Evolutionary conservation across 1,284 basidiomycete species (phyloP).

Genomic region (Thelephora terrestris): DNA sequence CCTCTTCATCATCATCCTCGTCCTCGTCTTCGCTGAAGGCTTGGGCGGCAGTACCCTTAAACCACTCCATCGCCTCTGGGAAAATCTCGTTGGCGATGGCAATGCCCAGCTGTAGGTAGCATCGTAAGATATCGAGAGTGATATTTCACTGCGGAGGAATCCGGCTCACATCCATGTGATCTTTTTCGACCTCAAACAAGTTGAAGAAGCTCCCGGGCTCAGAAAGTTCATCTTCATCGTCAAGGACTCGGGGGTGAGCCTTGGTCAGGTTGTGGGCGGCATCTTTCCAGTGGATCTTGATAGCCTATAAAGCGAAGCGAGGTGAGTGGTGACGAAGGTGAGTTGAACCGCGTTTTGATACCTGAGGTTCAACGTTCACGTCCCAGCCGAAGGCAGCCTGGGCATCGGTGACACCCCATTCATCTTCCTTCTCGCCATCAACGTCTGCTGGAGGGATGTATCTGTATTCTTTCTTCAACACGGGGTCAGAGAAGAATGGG

Average conservation of each 20-base stretch:
- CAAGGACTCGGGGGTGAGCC: conserved; percentile 56
- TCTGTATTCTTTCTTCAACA: conserved; percentile 74
- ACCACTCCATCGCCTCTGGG: conserved; percentile 68
- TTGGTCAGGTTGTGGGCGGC: conserved; percentile 67
- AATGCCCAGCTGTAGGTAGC: conserved; percentile 47
- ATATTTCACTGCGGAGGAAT: conserved; percentile 2
- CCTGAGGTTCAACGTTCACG: conserved; percentile 55
- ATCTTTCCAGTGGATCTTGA: conserved; percentile 76
- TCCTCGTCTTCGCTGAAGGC: conserved; percentile 43
- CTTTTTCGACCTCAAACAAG: conserved; percentile 62
- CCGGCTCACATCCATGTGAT: conserved; percentile 55
- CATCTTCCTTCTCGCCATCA: conserved; percentile 49
- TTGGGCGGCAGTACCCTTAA: conserved; percentile 52
- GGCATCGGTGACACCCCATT: conserved; percentile 59
- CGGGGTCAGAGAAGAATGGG: conserved; percentile 64
- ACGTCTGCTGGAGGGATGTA: conserved; percentile 46
- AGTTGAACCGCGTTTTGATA: conserved; percentile 24
- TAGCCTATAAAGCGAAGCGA: conserved; percentile 31
- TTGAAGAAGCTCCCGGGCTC: conserved; percentile 85
- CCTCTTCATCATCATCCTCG: conserved; percentile 51
- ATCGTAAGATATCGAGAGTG: conserved; percentile 8
- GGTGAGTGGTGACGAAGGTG: conserved; percentile 3
- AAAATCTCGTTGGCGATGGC: conserved; percentile 68
- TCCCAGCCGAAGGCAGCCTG: conserved; percentile 75
- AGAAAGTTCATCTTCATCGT: conserved; percentile 44